Percentiles rank a stretch among this genome's conserved stretches.
phyloP scores from a whole-genome alignment of 176 grass and related monocot genomes.

The Zoysia japonica region DNA sequence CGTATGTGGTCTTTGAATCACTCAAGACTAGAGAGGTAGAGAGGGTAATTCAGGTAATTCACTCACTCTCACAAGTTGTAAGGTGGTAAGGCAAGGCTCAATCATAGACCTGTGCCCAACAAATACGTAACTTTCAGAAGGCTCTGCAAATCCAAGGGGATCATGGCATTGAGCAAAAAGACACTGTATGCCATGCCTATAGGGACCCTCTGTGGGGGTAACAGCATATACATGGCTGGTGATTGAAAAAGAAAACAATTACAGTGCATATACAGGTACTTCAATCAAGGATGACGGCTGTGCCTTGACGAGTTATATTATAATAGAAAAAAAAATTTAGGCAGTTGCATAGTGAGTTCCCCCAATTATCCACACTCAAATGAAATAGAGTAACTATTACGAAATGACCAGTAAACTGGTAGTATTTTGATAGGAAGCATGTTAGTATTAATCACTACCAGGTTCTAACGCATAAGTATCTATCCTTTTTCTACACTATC shows the following conservation, averaged over 20 bases:
- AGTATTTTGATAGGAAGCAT: not conserved
- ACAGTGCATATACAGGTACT: conserved; percentile 29
- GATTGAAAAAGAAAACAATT: conserved; percentile 45
- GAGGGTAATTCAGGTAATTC: conserved; percentile 37
- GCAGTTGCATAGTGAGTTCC: conserved; percentile 13
- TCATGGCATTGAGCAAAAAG: conserved; percentile 64
- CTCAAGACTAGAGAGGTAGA: conserved; percentile 27
- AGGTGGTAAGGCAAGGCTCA: conserved; percentile 52
- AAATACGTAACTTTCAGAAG: conserved; percentile 77
- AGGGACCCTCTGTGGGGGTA: conserved; percentile 52
- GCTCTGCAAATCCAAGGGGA: conserved; percentile 76
- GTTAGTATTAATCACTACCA: not conserved
- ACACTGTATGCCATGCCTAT: conserved; percentile 64
- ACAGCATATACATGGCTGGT: conserved; percentile 42
- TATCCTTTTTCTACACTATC: not conserved
- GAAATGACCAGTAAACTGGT: not conserved
- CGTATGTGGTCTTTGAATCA: conserved; percentile 71
- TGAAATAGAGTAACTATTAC: conserved; percentile 5
- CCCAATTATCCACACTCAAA: not conserved
- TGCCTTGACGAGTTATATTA: not conserved
- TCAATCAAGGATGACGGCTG: conserved; percentile 6
- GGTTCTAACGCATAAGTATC: conserved; percentile 18
- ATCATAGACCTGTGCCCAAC: conserved; percentile 58
- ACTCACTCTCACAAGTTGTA: conserved; percentile 54
- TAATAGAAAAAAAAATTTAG: not conserved